A percentile compares a stretch with the other conserved stretches of the same genome.
These are phyloP conservation scores for Dillenia suffruticosa DNA, from an alignment of 164 flowering plant species.

Conservation along the genomic window DNA sequence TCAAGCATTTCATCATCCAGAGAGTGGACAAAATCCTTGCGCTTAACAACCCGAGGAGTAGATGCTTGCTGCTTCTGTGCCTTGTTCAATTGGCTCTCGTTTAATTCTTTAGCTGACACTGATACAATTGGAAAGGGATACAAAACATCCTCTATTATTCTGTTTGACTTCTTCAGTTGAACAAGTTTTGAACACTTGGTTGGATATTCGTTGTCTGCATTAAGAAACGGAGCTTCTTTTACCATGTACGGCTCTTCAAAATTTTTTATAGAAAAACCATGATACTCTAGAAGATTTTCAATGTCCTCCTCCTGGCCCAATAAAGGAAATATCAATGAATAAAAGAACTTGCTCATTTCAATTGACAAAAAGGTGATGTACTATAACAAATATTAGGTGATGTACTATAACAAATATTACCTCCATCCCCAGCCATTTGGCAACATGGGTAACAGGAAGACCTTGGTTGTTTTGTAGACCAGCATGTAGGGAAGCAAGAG, in stretches of 20 bases:
- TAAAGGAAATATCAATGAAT: not conserved
- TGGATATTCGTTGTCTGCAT: slow-evolving; percentile 56
- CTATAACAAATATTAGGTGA: slow-evolving; percentile 18
- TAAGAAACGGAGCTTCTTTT: slow-evolving; percentile 78
- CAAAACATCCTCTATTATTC: slow-evolving; percentile 59
- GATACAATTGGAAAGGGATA: slow-evolving; percentile 17
- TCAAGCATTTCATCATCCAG: slow-evolving; percentile 51
- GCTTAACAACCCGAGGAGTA: slow-evolving; percentile 11
- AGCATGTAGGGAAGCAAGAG: slow-evolving; percentile 88
- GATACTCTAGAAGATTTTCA: slow-evolving; percentile 63
- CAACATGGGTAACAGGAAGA: slow-evolving; percentile 64
- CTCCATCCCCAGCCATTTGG: slow-evolving; percentile 92
- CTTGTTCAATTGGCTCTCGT: slow-evolving; percentile 15
- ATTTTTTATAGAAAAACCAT: slow-evolving; percentile 75
- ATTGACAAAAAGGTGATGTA: slow-evolving; percentile 5
- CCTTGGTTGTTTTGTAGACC: slow-evolving; percentile 90
- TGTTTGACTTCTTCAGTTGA: slow-evolving; percentile 59
- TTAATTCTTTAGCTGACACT: slow-evolving; percentile 21
- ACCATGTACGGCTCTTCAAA: slow-evolving; percentile 91
- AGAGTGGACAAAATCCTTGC: slow-evolving; percentile 10
- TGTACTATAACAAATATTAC: slow-evolving; percentile 27
- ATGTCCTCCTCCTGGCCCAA: slow-evolving; percentile 71
- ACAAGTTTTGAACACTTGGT: slow-evolving; percentile 80
- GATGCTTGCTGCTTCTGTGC: slow-evolving; percentile 12
- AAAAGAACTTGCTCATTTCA: not conserved